These are phyloP conservation scores for Cercophora sp. DNA, from an alignment of 495 filamentous ascomycete species.

Conservation along the genomic window DNA sequence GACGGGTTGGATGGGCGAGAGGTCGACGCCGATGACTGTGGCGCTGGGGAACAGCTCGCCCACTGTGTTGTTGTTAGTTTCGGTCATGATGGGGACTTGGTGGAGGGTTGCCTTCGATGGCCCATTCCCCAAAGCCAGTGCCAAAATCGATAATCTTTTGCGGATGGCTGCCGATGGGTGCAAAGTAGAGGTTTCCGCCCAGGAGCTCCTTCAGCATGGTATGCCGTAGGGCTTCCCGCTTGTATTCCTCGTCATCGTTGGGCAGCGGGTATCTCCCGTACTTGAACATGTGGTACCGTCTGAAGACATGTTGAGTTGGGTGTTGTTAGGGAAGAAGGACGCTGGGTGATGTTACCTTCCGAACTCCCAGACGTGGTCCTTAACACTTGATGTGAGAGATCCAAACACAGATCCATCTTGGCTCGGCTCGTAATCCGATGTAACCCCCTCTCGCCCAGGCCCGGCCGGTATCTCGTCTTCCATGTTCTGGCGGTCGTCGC, in stretches of 20 bases:
- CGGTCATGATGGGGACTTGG: too few species aligned
- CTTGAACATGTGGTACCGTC: constrained; percentile 33
- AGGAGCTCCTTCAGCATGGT: constrained; percentile 55
- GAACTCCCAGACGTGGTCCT: constrained; percentile 34
- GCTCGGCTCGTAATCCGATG: constrained; percentile 33
- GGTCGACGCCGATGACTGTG: constrained; percentile 58
- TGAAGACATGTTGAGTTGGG: not conserved
- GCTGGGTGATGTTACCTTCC: constrained; percentile 21
- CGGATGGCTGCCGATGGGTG: constrained; percentile 53
- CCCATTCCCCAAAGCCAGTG: constrained; percentile 60
- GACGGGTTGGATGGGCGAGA: constrained; percentile 57
- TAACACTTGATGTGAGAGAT: constrained; percentile 31
- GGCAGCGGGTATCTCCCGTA: constrained; percentile 33
- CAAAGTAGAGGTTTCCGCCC: constrained; percentile 54
- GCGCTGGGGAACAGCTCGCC: constrained; percentile 52
- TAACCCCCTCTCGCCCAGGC: constrained; percentile 20
- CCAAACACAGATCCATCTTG: constrained; percentile 24
- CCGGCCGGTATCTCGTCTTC: constrained; percentile 24
- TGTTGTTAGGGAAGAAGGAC: not conserved
- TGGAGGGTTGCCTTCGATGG: constrained; percentile 65
- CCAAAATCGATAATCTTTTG: constrained; percentile 65
- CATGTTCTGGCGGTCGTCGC: too few species aligned
- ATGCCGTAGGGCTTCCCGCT: constrained; percentile 50
- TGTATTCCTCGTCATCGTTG: constrained; percentile 37
- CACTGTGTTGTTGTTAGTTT: too few species aligned